phyloP scores from a whole-genome alignment of 768 basidiomycete species.

The Tubosaeta sp. region DNA sequence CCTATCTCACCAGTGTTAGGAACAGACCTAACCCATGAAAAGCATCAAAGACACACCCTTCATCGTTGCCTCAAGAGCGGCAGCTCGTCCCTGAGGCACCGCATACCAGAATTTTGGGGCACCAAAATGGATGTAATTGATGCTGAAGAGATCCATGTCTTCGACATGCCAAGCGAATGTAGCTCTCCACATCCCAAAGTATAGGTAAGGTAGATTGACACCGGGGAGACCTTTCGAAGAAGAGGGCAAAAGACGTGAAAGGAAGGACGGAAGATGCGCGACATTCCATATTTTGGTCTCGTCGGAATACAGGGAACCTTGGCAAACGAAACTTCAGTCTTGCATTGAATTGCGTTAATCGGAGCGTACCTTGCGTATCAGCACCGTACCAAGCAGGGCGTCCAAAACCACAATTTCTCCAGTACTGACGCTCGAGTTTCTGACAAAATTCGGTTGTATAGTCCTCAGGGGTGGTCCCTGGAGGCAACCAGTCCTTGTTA shows the following conservation, averaged over 20 bases:
- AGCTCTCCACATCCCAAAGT: constrained; percentile 99
- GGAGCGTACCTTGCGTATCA: constrained; percentile 76
- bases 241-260: constrained; percentile 72
- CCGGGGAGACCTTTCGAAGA: constrained; percentile 77
- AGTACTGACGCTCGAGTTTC: constrained; percentile 83
- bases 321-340: neutral
- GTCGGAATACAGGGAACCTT: constrained; percentile 69
- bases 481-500: constrained; percentile 73
- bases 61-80: constrained; percentile 85
- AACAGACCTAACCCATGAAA: neutral
- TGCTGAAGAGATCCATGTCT: constrained; percentile 98
- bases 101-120: constrained; percentile 98
- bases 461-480: constrained; percentile 64
- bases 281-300: constrained; percentile 89
- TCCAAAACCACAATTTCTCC: constrained; percentile 87
- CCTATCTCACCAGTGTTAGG: constrained; percentile 39
- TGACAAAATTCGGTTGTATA: constrained; percentile 88
- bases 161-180: constrained; percentile 99
- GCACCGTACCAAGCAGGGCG: constrained; percentile 98
- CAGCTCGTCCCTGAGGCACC: constrained; percentile 80
- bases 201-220: constrained; percentile 95
- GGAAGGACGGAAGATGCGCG: constrained; percentile 80
- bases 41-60: constrained; percentile 47
- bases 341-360: neutral
- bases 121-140: constrained; percentile 98